Percentiles rank a stretch among this genome's conserved stretches.
Conservation (phyloP, 805 yeast species). For the Ogataea philodendri region DNA sequence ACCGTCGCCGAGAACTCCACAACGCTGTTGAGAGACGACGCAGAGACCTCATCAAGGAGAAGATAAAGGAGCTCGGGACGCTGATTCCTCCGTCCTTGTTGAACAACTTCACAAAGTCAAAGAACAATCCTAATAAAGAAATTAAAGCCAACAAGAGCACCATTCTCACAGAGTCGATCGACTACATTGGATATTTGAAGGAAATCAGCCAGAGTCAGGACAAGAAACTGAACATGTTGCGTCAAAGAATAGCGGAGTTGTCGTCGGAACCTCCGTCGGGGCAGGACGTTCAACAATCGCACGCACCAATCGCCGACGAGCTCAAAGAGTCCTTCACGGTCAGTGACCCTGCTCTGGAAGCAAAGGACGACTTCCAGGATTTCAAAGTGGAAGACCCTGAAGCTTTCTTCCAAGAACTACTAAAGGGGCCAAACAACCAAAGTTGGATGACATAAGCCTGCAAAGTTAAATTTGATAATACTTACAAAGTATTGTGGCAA, state of each 20-base stretch:
- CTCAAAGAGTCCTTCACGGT: not conserved
- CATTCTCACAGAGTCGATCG: conserved; percentile 74
- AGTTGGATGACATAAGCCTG: conserved; percentile 10
- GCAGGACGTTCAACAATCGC: conserved; percentile 7
- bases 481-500: conserved; percentile 17
- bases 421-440: conserved; percentile 8
- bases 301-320: conserved; percentile 3
- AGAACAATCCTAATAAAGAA: conserved; percentile 47
- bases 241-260: conserved; percentile 35
- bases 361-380: conserved; percentile 5
- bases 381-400: conserved; percentile 18
- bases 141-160: conserved; percentile 81
- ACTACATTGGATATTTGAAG: conserved; percentile 66
- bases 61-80: conserved; percentile 77
- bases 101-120: conserved; percentile 35
- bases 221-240: conserved; percentile 41
- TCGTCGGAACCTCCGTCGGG: conserved; percentile 4
- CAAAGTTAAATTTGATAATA: not conserved
- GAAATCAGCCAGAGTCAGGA: conserved; percentile 60
- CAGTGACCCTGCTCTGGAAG: not conserved
- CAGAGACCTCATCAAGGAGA: conserved; percentile 85
- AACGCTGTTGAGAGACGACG: conserved; percentile 93
- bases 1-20: conserved; percentile 82
- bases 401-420: conserved; percentile 17
- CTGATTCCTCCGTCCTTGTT: conserved; percentile 77